Conservation (phyloP, 148 eudicot genomes). For the Chenopodium formosanum region DNA sequence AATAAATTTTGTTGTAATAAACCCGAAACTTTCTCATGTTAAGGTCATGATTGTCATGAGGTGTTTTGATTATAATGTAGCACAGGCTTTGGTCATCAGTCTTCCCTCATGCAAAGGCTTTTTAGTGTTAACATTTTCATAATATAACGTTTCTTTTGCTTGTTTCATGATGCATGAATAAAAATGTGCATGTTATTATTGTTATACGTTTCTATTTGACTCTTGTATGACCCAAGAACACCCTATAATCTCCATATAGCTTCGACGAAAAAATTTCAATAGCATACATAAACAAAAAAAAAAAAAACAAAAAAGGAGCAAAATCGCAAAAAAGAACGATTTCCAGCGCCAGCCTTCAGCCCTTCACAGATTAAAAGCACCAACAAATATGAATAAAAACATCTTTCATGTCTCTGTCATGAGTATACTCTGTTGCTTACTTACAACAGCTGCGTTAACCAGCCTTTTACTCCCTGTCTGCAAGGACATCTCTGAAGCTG, state of each 20-base stretch:
- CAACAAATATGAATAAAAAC: not conserved
- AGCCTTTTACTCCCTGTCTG: constrained; percentile 9
- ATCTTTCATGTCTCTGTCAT: not conserved
- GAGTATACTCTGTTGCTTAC: not conserved
- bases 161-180: no score
- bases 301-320: not conserved
- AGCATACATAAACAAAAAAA: not conserved
- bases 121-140: not conserved
- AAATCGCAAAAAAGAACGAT: not conserved
- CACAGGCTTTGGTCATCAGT: not conserved
- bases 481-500: constrained; percentile 10
- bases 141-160: not conserved
- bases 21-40: no score
- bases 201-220: not conserved
- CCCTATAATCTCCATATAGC: not conserved
- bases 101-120: not conserved
- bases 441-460: not conserved
- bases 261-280: not conserved
- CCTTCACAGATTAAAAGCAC: not conserved
- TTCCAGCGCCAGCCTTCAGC: not conserved
- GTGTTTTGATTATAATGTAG: no score
- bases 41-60: not conserved
- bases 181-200: not conserved
- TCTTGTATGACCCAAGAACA: not conserved
- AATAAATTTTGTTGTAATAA: no score